A percentile compares a stretch with the other conserved stretches of the same genome.
Evolutionary conservation across 164 flowering plant species (phyloP).

Genomic region (Vitis riparia): DNA sequence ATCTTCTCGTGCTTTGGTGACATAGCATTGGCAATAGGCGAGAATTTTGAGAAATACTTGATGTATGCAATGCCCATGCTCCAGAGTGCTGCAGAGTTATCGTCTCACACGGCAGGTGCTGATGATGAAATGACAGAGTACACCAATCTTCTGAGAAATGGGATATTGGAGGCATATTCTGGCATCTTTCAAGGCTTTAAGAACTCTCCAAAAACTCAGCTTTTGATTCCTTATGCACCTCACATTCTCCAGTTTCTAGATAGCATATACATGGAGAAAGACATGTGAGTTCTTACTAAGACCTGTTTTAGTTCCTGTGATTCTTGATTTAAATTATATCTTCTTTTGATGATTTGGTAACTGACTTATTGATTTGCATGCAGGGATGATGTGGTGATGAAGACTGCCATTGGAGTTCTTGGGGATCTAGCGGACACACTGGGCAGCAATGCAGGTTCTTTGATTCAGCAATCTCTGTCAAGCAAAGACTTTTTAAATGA

Average conservation of each 20-base stretch:
- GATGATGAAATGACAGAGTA: slow-evolving; percentile 66
- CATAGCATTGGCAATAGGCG: slow-evolving; percentile 70
- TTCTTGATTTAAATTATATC: not conserved
- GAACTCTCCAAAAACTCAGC: slow-evolving; percentile 65
- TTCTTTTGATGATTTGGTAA: not conserved
- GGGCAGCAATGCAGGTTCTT: slow-evolving; percentile 69
- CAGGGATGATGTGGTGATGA: slow-evolving; percentile 87
- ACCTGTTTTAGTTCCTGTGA: not conserved
- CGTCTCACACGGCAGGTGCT: slow-evolving; percentile 46
- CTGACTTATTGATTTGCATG: not conserved
- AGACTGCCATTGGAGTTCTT: slow-evolving; percentile 81
- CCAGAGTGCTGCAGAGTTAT: slow-evolving; percentile 69
- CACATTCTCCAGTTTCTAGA: slow-evolving; percentile 71
- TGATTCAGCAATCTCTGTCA: slow-evolving; percentile 70
- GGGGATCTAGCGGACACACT: slow-evolving; percentile 91
- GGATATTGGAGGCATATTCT: slow-evolving; percentile 77
- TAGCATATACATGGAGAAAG: slow-evolving; percentile 66
- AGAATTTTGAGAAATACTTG: slow-evolving; percentile 63
- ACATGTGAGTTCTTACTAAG: slow-evolving; percentile 47
- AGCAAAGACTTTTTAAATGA: slow-evolving; percentile 74
- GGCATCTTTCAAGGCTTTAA: slow-evolving; percentile 82
- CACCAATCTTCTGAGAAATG: slow-evolving; percentile 65
- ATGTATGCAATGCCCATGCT: slow-evolving; percentile 74
- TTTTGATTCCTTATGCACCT: slow-evolving; percentile 56
- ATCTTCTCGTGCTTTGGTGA: slow-evolving; percentile 78